These are phyloP conservation scores for Alternaria metachromatica DNA, from an alignment of 2,329 filamentous ascomycete species.

Conservation along the genomic window DNA sequence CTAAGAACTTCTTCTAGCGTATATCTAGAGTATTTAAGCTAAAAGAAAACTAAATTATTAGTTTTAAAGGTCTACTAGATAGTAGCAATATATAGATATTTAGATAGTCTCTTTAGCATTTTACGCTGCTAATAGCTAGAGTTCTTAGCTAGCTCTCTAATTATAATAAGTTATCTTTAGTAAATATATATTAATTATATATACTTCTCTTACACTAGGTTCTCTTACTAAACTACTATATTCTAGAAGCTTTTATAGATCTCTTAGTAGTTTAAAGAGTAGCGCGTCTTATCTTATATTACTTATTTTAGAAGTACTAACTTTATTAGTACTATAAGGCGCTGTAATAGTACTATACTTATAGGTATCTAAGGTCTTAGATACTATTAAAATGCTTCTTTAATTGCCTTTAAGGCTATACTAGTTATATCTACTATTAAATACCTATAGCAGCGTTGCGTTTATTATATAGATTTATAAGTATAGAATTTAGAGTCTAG, in stretches of 20 bases:
- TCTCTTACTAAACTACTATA: neutral
- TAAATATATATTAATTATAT: neutral
- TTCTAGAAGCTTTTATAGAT: neutral
- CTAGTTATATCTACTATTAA: too few relatives aligned
- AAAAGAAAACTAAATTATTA: neutral
- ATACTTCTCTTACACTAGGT: neutral
- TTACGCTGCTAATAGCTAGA: neutral
- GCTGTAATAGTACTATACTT: neutral
- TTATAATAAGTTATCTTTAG: neutral
- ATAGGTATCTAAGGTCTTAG: conserved; percentile 1
- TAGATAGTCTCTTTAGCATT: neutral
- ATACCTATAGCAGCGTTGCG: neutral
- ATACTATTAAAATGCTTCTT: neutral
- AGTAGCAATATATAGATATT: neutral
- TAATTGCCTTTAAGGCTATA: neutral
- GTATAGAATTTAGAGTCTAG: too few relatives aligned
- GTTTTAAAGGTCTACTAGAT: neutral
- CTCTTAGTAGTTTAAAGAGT: neutral
- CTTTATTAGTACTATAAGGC: neutral
- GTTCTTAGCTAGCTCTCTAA: neutral
- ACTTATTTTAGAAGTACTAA: neutral
- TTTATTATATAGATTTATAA: neutral
- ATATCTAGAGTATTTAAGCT: neutral
- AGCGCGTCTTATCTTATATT: neutral
- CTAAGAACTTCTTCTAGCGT: conserved; percentile 2